Evolutionary conservation across 2,329 filamentous ascomycete species (phyloP), one percentile per base, ranked within the genome.

Genomic region (Cordyceps sp.): DNA sequence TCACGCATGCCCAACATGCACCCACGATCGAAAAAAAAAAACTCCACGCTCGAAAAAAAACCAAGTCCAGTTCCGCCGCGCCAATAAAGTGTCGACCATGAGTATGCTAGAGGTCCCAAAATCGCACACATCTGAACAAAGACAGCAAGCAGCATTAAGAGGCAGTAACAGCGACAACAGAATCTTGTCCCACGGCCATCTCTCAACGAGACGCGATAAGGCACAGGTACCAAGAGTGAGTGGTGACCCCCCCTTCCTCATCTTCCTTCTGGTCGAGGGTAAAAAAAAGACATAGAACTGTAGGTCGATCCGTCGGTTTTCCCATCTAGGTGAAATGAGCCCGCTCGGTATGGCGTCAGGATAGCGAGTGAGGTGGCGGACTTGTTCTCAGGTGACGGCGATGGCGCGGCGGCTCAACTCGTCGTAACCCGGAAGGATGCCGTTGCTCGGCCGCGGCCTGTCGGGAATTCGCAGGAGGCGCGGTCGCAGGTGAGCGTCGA

Each of bases 401-500:
- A 50, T 45, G 29, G 43, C 39, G 15, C 43, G 48, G 29, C 43
- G 43, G 29, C 40, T 41, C 22, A 49, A 29, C 16, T 55, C 52
- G n/a, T 55, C 44, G 34, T 59, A 59, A 9, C 52, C 54, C 6
- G 59, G 57, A 21, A 69, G 42, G 21, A 53, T 43, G 30, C 45
- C 45, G 31, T 42, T 47, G 17, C 43, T 43, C 5, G 6, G 15
- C 34, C 49, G 52, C 9, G 48, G 41, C 6, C 45, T 37, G 8
- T 52, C 45, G 1, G 57, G 53, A 21, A 52, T 44, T 16, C 47
- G 45, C 29, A 61, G 38, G 19, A 56, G 34, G 25, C 63, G 54
- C 12, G 62, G 61, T 32, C 49, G 48, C 12, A 68, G 37, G 36
- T 56, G 53, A 9, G 51, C 50, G 16, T 68, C 61, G 9, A 52